Evolutionary conservation across 1,284 basidiomycete species (phyloP), one percentile per base, ranked within the genome.

Genomic region (Cronartium quercuum): DNA sequence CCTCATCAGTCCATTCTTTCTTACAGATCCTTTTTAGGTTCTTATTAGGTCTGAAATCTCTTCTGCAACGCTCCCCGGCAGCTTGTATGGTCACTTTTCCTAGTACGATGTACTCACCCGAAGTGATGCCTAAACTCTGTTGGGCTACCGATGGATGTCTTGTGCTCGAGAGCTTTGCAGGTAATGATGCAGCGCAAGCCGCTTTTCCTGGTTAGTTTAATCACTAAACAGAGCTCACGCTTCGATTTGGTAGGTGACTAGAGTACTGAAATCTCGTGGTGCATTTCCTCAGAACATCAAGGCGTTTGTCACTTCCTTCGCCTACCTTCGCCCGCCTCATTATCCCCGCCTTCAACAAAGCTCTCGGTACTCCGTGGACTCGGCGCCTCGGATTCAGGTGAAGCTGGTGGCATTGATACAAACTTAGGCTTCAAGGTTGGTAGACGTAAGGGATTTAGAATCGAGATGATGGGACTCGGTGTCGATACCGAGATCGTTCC

Each of bases 381-480:
- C 13, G 70, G 42, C 15, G 70, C 41, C 9, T 18, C 63, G 6
- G 35, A 61, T 35, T 44, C 65, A 3, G 60, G 61, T 21, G 69
- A 65, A 35, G 62, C 69, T 6, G 58, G 58, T 34, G 63, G 70
- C n/a, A 73, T 73, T 29, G 70, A 65, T 44, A 73, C 61, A 34
- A 73, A 73, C 29, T 38, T 73, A 66, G 70, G 70, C 15, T 73
- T 65, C 70, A 73, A 73, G 42, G n/a, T 73, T 18, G 63, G 70
- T 21, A 61, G 70, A 12, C 34, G 63, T 13, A 73, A 66, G 44
- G 70, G 70, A 21, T 73, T 73, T 29, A 35, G 70, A 38, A 73
- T 73, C n/a, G 70, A 73, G 35, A 73, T 73, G 70, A 73, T 73
- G 70, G 70, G 70, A 2, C 63, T 73, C 15, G 70, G 70, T 2